Evolutionary conservation across 768 basidiomycete genomes (phyloP).

Genomic region (Kwoniella dejecticola): DNA sequence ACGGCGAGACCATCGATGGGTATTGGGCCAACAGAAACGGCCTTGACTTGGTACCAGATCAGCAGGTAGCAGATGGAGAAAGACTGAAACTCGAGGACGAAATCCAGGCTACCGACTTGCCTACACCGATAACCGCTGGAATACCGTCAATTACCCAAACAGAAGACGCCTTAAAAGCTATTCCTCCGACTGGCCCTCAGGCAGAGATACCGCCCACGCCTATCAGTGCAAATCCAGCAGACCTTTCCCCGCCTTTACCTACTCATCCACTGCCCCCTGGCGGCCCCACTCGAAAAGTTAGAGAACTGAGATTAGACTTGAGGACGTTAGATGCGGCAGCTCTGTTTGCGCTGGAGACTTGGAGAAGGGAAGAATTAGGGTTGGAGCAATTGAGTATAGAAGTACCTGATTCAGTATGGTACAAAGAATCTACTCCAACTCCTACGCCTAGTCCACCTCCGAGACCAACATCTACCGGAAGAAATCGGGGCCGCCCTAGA

Average conservation of each 20-base stretch:
- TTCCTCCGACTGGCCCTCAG: no score
- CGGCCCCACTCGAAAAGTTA: slow-evolving; percentile 32
- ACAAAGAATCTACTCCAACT: slow-evolving; percentile 26
- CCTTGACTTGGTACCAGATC: not conserved
- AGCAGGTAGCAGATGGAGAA: not conserved
- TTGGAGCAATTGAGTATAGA: slow-evolving; percentile 37
- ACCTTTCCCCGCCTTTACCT: slow-evolving; percentile 20
- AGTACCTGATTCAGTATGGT: slow-evolving; percentile 42
- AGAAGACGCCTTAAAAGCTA: not conserved
- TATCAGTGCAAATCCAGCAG: not conserved
- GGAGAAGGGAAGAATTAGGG: slow-evolving; percentile 35
- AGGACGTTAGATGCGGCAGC: slow-evolving; percentile 42
- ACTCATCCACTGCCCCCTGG: slow-evolving; percentile 29
- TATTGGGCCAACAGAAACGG: not conserved
- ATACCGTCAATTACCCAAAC: not conserved
- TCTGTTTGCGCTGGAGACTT: slow-evolving; percentile 39
- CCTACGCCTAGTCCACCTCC: slow-evolving; percentile 19
- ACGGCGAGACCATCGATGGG: not conserved
- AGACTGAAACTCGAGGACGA: no score
- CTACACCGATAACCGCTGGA: no score
- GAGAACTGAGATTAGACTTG: slow-evolving; percentile 43
- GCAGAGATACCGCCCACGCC: not conserved
- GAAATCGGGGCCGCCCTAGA: slow-evolving; percentile 8
- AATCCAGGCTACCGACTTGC: no score
- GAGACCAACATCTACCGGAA: not conserved